These are phyloP conservation scores for Triticum turgidum DNA, from an alignment of 176 grass and related monocot species.

Conservation along the genomic window DNA sequence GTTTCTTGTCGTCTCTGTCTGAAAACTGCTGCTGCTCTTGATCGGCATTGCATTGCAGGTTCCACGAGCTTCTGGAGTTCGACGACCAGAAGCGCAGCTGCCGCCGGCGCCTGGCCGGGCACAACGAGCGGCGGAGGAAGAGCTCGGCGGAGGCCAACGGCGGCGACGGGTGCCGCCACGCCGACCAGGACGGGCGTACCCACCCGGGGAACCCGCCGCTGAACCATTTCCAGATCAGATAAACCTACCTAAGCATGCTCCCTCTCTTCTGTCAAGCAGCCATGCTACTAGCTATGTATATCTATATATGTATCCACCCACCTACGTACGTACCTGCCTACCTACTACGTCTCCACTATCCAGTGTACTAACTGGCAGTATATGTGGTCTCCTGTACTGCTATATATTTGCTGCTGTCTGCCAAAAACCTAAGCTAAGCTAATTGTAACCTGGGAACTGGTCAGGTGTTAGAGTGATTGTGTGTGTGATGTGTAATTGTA, in stretches of 20 bases:
- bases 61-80: conserved; percentile 87
- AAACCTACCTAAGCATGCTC: conserved; percentile 71
- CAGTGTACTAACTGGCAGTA: conserved; percentile 22
- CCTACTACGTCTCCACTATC: neutral
- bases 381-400: conserved; percentile 8
- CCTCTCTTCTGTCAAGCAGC: conserved; percentile 99
- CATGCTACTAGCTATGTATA: conserved; percentile 18
- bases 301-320: neutral
- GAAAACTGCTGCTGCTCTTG: neutral
- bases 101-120: conserved; percentile 80
- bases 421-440: conserved; percentile 24
- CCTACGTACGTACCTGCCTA: neutral
- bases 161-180: conserved; percentile 33
- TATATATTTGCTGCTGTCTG: conserved; percentile 17
- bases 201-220: conserved; percentile 44
- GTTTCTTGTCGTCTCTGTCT: neutral
- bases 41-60: conserved; percentile 36
- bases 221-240: conserved; percentile 83
- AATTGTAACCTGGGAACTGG: conserved; percentile 31
- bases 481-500: conserved; percentile 16
- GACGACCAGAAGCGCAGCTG: conserved; percentile 85
- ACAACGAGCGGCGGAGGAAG: conserved; percentile 94
- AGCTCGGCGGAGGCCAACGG: conserved; percentile 54
- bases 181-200: conserved; percentile 52
- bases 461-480: conserved; percentile 28